Base-by-base conservation (phyloP, 352 stramenopile genomes). In the Aphanomyces stellatus region DNA sequence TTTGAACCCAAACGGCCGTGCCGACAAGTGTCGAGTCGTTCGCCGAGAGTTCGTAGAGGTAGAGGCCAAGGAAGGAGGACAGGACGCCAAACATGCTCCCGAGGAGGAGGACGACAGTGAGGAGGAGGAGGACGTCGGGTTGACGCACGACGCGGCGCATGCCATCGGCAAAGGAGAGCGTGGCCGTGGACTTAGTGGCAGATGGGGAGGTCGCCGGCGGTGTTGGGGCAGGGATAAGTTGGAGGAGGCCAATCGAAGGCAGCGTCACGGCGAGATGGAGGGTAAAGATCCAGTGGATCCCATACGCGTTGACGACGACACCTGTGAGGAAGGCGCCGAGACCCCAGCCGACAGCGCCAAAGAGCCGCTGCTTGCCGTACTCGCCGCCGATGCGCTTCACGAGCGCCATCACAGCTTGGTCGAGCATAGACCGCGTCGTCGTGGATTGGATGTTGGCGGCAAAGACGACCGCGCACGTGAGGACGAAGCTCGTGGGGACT, bases 311-410 rank as follows among this genome's bases (percentile, higher is more conserved):
- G 31, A 91, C 82, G 40, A 88, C 69, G 49, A 90, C 68, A 0
- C 82, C 81, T n/a, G 82, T 82, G 46, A 91, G 62, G 73, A 91
- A 93, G 8, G 82, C 85, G 25, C 73, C 70, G 19, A 72, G 51
- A 7, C 85, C 85, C 64, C 81, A 93, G 28, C 85, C 85, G 31
- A 93, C 71, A 2, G 85, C 82, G 31, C 82, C 85, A 56, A 89
- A 91, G 60, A 93, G 73, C 0, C 85, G 82, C 70, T 93, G 85
- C 71, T 90, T 91, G 71, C 85, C 85, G 68, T 91, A 93, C 69
- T 93, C 85, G 17, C 82, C 82, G 43, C 85, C 82, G 51, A 87
- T 73, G 30, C 81, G 80, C 34, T 80, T 73, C 46, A 91, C 72
- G 43, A 93, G 72, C 40, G 82, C 76, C 8, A 93, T 69, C 31